Percentiles rank a stretch among this genome's conserved stretches.
These are phyloP conservation scores for Lathyrus oleraceus DNA, from an alignment of 306 rosid species.

Conservation along the genomic window DNA sequence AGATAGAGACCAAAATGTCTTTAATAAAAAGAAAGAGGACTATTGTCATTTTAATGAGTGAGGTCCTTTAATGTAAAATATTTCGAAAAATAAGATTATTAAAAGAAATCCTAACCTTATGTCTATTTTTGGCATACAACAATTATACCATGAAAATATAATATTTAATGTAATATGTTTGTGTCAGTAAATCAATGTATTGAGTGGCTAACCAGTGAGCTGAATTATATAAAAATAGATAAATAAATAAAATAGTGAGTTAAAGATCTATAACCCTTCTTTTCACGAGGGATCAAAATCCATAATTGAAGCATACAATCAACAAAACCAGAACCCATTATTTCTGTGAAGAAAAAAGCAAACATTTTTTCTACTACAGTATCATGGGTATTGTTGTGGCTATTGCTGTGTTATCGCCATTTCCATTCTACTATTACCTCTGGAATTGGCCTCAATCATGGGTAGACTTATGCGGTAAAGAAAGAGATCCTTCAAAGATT, in stretches of 20 bases:
- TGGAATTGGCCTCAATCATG: constrained; percentile 80
- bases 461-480: constrained; percentile 75
- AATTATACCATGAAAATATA: no score
- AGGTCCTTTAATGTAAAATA: no score
- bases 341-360: not conserved
- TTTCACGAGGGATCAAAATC: not conserved
- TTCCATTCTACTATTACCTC: constrained; percentile 70
- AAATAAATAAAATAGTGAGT: not conserved
- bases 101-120: no score
- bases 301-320: not conserved
- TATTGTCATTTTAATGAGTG: no score
- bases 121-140: no score
- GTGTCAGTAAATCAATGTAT: not conserved
- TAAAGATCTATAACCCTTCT: not conserved
- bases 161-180: not conserved
- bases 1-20: no score
- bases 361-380: not conserved
- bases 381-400: constrained; percentile 57
- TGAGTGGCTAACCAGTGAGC: not conserved
- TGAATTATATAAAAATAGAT: not conserved
- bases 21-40: no score
- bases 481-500: constrained; percentile 64
- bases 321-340: not conserved
- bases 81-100: no score
- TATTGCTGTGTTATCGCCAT: constrained; percentile 57